phyloP scores from a whole-genome alignment of 352 stramenopile species.

The Pythium apleroticum region DNA sequence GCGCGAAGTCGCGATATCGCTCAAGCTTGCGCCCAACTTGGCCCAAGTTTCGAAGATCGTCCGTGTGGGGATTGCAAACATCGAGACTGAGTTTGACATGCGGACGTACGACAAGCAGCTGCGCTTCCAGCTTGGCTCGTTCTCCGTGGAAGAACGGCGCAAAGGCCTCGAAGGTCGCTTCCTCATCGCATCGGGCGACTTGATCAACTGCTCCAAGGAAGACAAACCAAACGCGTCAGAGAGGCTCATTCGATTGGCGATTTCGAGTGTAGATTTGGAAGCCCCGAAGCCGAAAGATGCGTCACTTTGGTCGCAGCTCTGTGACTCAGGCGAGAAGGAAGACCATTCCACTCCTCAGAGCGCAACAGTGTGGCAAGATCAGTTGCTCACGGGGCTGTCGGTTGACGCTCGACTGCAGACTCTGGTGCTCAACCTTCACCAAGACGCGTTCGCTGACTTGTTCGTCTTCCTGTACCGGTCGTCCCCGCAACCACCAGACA shows the following conservation, averaged over 20 bases:
- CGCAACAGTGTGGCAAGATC: conserved; percentile 72
- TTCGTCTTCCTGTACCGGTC: conserved; percentile 73
- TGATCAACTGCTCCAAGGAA: conserved; percentile 1
- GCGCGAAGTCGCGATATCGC: conserved; percentile 35
- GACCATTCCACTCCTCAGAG: conserved; percentile 8
- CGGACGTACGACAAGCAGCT: conserved; percentile 67
- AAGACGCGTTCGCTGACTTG: conserved; percentile 72
- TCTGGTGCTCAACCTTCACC: conserved; percentile 73
- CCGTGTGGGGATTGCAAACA: conserved; percentile 50
- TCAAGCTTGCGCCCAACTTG: conserved; percentile 17
- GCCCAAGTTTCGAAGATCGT: conserved; percentile 40
- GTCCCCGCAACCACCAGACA: neutral
- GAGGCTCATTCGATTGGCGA: conserved; percentile 65
- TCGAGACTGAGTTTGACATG: conserved; percentile 60
- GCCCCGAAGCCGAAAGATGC: conserved; percentile 61
- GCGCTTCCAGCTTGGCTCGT: conserved; percentile 72
- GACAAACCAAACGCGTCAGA: conserved; percentile 12
- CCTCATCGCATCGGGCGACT: conserved; percentile 58
- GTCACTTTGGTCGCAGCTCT: conserved; percentile 41
- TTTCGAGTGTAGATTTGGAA: conserved; percentile 70
- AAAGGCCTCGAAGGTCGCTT: conserved; percentile 12
- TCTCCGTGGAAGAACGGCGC: conserved; percentile 60
- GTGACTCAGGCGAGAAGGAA: neutral
- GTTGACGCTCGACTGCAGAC: conserved; percentile 70
- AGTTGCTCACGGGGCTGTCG: conserved; percentile 64